phyloP scores from a whole-genome alignment of 345 rosid species.

The Schrenkiella parvula region DNA sequence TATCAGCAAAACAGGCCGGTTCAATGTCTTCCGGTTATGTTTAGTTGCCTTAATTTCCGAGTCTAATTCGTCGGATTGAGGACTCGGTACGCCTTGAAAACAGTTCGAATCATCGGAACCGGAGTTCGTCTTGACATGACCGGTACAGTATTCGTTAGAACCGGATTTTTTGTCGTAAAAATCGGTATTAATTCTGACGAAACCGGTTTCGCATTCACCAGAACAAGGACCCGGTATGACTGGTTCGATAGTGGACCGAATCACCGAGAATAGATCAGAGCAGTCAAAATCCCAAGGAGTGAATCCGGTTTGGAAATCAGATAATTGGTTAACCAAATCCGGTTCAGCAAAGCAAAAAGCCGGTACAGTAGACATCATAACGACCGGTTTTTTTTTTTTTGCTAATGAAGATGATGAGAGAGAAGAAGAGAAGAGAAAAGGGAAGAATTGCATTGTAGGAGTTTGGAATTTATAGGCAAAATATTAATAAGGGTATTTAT shows the following conservation, averaged over 20 bases:
- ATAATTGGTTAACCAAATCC: conserved; percentile 36
- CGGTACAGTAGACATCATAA: conserved; percentile 42
- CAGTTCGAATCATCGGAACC: not conserved
- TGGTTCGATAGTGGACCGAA: conserved; percentile 33
- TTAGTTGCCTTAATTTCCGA: conserved; percentile 23
- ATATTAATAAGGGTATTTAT: conserved; percentile 22
- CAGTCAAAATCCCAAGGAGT: conserved; percentile 49
- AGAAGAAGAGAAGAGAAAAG: conserved; percentile 59
- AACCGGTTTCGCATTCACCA: conserved; percentile 27
- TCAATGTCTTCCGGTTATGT: conserved; percentile 23
- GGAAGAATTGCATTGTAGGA: conserved; percentile 69
- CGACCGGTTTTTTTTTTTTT: conserved; percentile 2
- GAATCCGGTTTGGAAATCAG: conserved; percentile 45
- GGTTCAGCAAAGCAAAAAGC: conserved; percentile 36
- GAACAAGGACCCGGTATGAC: conserved; percentile 5
- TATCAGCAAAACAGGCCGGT: conserved; percentile 17
- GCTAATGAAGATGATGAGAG: conserved; percentile 20
- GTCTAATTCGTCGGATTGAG: not conserved
- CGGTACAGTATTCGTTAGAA: conserved; percentile 9
- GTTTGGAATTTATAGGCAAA: conserved; percentile 53
- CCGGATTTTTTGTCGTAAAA: conserved; percentile 1
- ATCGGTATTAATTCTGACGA: conserved; percentile 4
- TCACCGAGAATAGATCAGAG: conserved; percentile 29
- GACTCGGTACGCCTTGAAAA: not conserved
- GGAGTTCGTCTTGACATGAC: conserved; percentile 9